Percentiles rank a stretch among this genome's conserved stretches.
phyloP scores from a whole-genome alignment of 805 yeast species.

The Ogataea henricii region DNA sequence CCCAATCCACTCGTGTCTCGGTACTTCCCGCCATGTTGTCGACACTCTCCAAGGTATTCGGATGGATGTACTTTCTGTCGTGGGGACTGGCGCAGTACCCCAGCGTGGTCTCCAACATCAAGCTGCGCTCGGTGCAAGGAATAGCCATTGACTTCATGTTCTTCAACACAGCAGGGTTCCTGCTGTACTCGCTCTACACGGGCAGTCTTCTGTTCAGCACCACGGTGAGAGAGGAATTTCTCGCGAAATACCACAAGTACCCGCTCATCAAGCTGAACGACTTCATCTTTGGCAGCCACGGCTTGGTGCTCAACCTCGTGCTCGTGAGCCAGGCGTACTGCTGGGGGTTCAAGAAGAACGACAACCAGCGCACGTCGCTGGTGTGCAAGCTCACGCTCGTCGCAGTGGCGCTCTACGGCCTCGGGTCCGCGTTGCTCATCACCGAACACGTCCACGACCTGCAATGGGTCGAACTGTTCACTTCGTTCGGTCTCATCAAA shows the following conservation, averaged over 20 bases:
- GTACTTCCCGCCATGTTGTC: constrained; percentile 10
- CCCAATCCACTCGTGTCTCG: too few species aligned
- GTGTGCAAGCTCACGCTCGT: constrained; percentile 25
- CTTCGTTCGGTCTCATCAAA: constrained; percentile 36
- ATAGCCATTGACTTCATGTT: constrained; percentile 37
- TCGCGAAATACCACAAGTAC: constrained; percentile 26
- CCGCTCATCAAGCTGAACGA: constrained; percentile 37
- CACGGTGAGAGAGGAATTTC: constrained; percentile 32
- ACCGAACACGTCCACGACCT: constrained; percentile 15
- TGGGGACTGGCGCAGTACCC: constrained; percentile 39
- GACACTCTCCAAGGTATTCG: constrained; percentile 25
- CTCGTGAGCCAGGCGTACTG: constrained; percentile 35
- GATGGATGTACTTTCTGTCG: constrained; percentile 34
- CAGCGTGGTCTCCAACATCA: constrained; percentile 34
- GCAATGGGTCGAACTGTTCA: constrained; percentile 37
- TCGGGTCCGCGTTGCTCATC: constrained; percentile 17
- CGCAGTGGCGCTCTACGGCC: constrained; percentile 17
- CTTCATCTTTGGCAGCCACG: constrained; percentile 35
- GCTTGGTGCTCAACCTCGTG: constrained; percentile 29
- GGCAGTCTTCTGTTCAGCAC: constrained; percentile 24
- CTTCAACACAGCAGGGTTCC: constrained; percentile 37
- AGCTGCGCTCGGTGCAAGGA: constrained; percentile 37
- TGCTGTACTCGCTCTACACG: constrained; percentile 34
- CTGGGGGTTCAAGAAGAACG: constrained; percentile 38
- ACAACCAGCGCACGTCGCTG: constrained; percentile 31